Evolutionary conservation across 2,329 filamentous ascomycete species (phyloP).

Genomic region (Arthrobotrys iridis): DNA sequence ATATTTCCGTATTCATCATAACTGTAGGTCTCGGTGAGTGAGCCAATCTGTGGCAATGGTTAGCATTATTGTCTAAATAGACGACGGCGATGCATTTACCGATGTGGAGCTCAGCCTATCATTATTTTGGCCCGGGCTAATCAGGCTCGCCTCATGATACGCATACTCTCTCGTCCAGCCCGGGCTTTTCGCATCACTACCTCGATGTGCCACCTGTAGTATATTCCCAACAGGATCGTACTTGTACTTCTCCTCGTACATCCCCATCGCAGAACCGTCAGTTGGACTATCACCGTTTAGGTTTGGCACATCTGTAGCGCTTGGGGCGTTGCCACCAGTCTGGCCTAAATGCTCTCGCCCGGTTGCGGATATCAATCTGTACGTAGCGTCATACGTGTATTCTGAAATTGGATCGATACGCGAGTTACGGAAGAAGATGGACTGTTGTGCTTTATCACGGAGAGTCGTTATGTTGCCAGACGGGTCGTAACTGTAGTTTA

Average conservation of each 20-base stretch:
- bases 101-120: not conserved
- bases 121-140: not conserved
- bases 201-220: not conserved
- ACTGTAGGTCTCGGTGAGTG: not conserved
- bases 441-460: slow-evolving; percentile 54
- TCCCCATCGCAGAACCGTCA: not conserved
- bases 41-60: not conserved
- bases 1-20: slow-evolving; percentile 20
- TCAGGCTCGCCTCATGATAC: not conserved
- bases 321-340: not conserved
- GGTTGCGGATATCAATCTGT: slow-evolving; percentile 1
- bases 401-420: slow-evolving; percentile 31
- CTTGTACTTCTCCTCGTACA: slow-evolving; percentile 8
- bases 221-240: slow-evolving; percentile 29
- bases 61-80: not conserved
- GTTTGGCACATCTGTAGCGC: not conserved
- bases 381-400: slow-evolving; percentile 15
- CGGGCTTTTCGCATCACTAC: not conserved
- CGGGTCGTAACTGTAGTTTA: slow-evolving; percentile 55
- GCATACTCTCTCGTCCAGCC: slow-evolving; percentile 3
- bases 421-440: slow-evolving; percentile 55
- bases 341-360: slow-evolving; percentile 5
- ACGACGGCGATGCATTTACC: too few relatives aligned
- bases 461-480: slow-evolving; percentile 44
- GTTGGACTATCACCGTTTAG: not conserved